Evolutionary conservation across 805 yeast genomes (phyloP), one percentile per base, ranked within the genome.

Genomic region (Teunomyces kruisii): DNA sequence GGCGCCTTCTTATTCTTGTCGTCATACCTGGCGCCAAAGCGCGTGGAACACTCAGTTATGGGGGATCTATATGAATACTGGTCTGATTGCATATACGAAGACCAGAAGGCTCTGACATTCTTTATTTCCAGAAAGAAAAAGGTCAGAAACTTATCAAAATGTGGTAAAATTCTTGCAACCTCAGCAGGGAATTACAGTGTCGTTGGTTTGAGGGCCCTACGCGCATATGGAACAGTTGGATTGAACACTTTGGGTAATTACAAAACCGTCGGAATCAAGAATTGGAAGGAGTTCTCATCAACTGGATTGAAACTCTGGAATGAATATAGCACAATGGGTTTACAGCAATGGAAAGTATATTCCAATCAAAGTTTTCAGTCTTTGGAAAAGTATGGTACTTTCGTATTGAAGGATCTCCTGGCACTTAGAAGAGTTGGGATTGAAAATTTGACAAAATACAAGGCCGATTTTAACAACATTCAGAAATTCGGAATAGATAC

Each of bases 111-210:
- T 15, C 39, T 13, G 40, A 39, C 35, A 41, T 40, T 29, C 13
- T 29, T 40, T 14, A 40, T 40, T 17, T 13, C 44, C 39, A 40
- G 22, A 24, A 44, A 35, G 31, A 40, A 26, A 19, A 40, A 31
- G 3, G 32, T 40, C 15, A 31, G 28, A 9, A 16, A 14, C 9
- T 26, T 35, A 12, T 10, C 29, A 13, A 40, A 40, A 14, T 15
- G 16, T 12, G 31, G 16, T 16, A 24, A 35, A 6, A 10, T 35
- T 22, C 15, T 17, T n/a, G 12, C 38, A 9, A 7, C 10, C 9
- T 16, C 16, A n/a, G 12, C 26, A 16, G 36, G 17, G 8, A 16
- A 12, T 6, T 32, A 19, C 22, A 19, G 22, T 19, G 3, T 6
- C 6, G 22, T 19, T 26, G 28, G 28, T 9, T 26, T 10, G 3